A percentile compares a stretch with the other conserved stretches of the same genome.
Conservation (phyloP, 23 red algal genomes). For the Gracilaria gracilis region DNA sequence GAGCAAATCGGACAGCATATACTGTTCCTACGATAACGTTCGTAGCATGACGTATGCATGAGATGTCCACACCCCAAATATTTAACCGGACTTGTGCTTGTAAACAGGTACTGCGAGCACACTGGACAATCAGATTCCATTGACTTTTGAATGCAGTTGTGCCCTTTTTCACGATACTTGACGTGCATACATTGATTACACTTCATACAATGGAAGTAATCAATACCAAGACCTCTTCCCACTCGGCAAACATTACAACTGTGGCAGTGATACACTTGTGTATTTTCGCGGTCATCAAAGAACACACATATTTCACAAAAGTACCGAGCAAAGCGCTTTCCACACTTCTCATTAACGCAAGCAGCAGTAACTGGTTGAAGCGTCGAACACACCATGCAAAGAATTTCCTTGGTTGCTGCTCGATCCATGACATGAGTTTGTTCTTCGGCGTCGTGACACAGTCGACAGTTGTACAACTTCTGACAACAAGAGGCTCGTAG, state of each 20-base stretch:
- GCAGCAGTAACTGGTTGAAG: slow-evolving; percentile 72
- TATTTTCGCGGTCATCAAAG: slow-evolving; percentile 80
- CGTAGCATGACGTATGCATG: slow-evolving; percentile 91
- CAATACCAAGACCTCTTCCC: slow-evolving; percentile 94
- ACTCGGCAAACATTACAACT: slow-evolving; percentile 98
- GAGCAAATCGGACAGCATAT: slow-evolving; percentile 89
- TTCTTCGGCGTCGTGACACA: slow-evolving; percentile 92
- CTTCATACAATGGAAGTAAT: slow-evolving; percentile 99
- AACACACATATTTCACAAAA: slow-evolving; percentile 91
- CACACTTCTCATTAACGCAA: slow-evolving; percentile 77
- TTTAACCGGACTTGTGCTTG: slow-evolving; percentile 88
- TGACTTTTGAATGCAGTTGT: slow-evolving; percentile 86
- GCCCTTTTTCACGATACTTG: slow-evolving; percentile 71
- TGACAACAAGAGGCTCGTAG: slow-evolving; percentile 85
- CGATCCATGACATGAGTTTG: slow-evolving; percentile 91
- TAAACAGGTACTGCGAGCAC: slow-evolving; percentile 92
- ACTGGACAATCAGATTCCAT: slow-evolving; percentile 98
- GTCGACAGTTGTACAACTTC: slow-evolving; percentile 86
- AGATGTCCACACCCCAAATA: slow-evolving; percentile 97
- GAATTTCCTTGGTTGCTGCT: slow-evolving; percentile 83
- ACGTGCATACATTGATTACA: slow-evolving; percentile 96
- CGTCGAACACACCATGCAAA: slow-evolving; percentile 89
- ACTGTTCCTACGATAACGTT: slow-evolving; percentile 49
- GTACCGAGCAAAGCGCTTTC: slow-evolving; percentile 81
- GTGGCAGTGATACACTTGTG: slow-evolving; percentile 94